phyloP scores from a whole-genome alignment of 177 flowering plant species.

The Telopea speciosissima region DNA sequence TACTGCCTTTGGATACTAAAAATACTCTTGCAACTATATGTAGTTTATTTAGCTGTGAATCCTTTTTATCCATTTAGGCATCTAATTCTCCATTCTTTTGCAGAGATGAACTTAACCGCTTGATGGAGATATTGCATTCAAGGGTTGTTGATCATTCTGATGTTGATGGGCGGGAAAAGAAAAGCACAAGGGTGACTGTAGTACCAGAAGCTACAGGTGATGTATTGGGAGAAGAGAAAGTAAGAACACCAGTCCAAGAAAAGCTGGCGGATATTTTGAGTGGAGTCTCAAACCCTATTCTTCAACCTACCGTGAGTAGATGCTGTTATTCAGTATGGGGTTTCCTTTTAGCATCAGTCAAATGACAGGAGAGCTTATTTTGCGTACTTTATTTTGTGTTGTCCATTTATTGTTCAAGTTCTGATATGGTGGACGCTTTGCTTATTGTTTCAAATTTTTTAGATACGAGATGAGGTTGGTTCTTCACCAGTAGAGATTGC shows the following conservation, averaged over 20 bases:
- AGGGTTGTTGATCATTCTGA: slow-evolving; percentile 38
- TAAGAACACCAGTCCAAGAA: slow-evolving; percentile 16
- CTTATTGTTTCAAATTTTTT: slow-evolving; percentile 6
- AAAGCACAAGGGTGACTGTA: slow-evolving; percentile 8
- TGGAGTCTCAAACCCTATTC: slow-evolving; percentile 27
- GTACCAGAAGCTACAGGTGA: slow-evolving; percentile 20
- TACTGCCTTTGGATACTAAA: not conserved
- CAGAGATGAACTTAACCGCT: slow-evolving; percentile 62
- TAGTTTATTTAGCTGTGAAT: not conserved
- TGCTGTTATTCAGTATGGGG: not conserved
- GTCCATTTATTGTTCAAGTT: not conserved
- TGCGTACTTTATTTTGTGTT: not conserved
- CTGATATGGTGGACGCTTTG: not conserved
- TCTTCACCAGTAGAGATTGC: slow-evolving; percentile 89
- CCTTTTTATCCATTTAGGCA: not conserved
- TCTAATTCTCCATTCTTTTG: slow-evolving; percentile 11
- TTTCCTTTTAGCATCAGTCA: too few relatives aligned
- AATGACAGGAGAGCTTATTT: not conserved
- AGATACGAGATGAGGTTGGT: slow-evolving; percentile 53
- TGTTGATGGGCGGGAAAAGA: slow-evolving; percentile 20
- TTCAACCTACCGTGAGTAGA: slow-evolving; percentile 35
- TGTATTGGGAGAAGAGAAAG: slow-evolving; percentile 15
- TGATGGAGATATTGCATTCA: slow-evolving; percentile 53
- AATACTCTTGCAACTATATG: not conserved
- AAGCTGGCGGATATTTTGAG: slow-evolving; percentile 18